phyloP scores from a whole-genome alignment of 768 basidiomycete genomes.

The Pseudohyphozyma bogoriensis region DNA sequence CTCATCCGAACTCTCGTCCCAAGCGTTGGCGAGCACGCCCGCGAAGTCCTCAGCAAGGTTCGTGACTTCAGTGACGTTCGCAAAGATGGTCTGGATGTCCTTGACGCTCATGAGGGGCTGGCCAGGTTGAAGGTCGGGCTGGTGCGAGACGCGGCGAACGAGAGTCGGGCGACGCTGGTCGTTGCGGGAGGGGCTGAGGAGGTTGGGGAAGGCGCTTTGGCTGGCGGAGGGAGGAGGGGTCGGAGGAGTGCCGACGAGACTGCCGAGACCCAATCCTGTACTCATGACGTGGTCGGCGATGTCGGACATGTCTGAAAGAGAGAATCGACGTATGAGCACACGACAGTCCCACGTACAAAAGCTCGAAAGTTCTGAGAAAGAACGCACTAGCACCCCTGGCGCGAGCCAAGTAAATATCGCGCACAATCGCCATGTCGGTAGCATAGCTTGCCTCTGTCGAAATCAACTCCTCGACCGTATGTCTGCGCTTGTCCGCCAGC shows the following conservation, averaged over 20 bases:
- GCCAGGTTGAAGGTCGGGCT: slow-evolving; percentile 3
- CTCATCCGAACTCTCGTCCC: neutral
- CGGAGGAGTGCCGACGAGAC: neutral
- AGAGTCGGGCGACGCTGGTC: slow-evolving; percentile 4
- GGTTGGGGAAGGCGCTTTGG: neutral
- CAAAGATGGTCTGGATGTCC: slow-evolving; percentile 30
- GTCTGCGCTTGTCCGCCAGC: slow-evolving; percentile 18
- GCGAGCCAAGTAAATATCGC: slow-evolving; percentile 49
- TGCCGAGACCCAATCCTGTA: slow-evolving; percentile 19
- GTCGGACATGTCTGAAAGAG: slow-evolving; percentile 12
- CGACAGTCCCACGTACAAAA: neutral
- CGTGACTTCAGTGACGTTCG: slow-evolving; percentile 32
- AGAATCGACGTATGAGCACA: too few species aligned
- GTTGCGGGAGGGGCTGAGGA: neutral
- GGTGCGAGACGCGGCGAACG: neutral
- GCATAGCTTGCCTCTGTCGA: slow-evolving; percentile 95
- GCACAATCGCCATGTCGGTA: slow-evolving; percentile 89
- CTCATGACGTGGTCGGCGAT: slow-evolving; percentile 29
- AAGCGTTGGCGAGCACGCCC: slow-evolving; percentile 16
- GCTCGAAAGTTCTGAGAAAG: neutral
- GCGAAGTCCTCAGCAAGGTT: slow-evolving; percentile 26
- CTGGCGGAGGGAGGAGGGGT: neutral
- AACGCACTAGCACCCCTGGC: slow-evolving; percentile 18
- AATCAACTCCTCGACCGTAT: slow-evolving; percentile 65
- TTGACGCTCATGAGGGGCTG: slow-evolving; percentile 11